phyloP scores from a whole-genome alignment of 805 yeast species.

The Cyberlindnera euphorbiiphila region DNA sequence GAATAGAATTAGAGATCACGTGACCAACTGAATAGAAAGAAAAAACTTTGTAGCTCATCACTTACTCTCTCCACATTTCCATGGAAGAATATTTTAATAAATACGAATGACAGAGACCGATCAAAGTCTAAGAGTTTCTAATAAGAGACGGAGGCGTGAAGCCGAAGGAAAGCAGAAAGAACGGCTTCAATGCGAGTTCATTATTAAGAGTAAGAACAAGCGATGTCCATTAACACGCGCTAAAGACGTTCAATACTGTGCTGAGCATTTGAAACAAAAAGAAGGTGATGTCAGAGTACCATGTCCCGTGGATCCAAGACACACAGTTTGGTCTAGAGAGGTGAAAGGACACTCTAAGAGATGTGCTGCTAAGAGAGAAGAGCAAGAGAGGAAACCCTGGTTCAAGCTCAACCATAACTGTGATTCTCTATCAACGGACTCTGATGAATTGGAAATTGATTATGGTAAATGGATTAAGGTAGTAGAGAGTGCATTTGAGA shows the following conservation, averaged over 20 bases:
- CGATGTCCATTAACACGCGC: conserved; percentile 60
- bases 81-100: too few species aligned
- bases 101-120: neutral
- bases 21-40: conserved; percentile 2
- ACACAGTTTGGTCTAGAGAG: conserved; percentile 62
- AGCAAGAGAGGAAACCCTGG: conserved; percentile 42
- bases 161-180: conserved; percentile 11
- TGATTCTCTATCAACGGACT: conserved; percentile 2
- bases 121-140: neutral
- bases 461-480: conserved; percentile 31
- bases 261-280: conserved; percentile 47
- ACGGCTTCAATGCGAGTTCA: conserved; percentile 42
- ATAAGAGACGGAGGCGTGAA: conserved; percentile 14
- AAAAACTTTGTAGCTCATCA: neutral
- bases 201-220: conserved; percentile 47
- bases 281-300: conserved; percentile 44
- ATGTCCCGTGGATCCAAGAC: conserved; percentile 76
- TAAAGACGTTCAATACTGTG: conserved; percentile 48
- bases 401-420: conserved; percentile 44
- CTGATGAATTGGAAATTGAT: conserved; percentile 18
- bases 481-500: conserved; percentile 36
- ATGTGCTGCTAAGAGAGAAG: conserved; percentile 47
- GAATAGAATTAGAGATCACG: neutral
- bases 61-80: too few species aligned
- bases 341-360: conserved; percentile 53